A percentile compares a stretch with the other conserved stretches of the same genome.
phyloP scores from a whole-genome alignment of 257 asterid species.

The Petrea volubilis region DNA sequence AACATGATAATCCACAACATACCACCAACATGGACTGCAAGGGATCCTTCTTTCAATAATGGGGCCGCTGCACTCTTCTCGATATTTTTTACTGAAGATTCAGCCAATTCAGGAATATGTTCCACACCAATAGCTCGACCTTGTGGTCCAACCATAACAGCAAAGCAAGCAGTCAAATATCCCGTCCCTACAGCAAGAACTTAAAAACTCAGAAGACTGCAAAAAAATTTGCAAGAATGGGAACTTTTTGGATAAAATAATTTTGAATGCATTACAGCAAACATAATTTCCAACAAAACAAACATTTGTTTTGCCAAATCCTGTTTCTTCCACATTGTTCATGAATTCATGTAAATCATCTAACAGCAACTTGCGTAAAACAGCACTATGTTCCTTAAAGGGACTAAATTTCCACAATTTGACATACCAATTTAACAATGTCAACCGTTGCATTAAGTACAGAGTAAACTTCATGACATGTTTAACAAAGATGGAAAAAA shows the following conservation, averaged over 20 bases:
- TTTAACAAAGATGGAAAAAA: background rate
- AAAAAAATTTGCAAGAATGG: background rate
- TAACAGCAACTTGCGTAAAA: background rate
- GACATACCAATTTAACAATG: too few relatives aligned
- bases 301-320: background rate
- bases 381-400: background rate
- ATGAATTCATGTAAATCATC: background rate
- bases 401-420: background rate
- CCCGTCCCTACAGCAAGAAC: constrained; percentile 68
- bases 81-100: constrained; percentile 57
- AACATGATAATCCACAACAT: constrained; percentile 27
- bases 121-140: constrained; percentile 88
- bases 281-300: background rate
- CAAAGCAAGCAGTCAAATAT: constrained; percentile 91
- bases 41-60: constrained; percentile 65
- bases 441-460: background rate
- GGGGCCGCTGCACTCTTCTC: constrained; percentile 80
- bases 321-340: too few relatives aligned
- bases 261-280: background rate
- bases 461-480: background rate
- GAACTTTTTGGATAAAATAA: background rate
- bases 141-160: constrained; percentile 84
- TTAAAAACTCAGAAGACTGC: background rate
- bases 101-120: constrained; percentile 89
- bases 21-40: constrained; percentile 74